A percentile compares a stretch with the other conserved stretches of the same genome.
phyloP scores from a whole-genome alignment of 2,329 filamentous ascomycete genomes.

The Aspergillus nomiae region DNA sequence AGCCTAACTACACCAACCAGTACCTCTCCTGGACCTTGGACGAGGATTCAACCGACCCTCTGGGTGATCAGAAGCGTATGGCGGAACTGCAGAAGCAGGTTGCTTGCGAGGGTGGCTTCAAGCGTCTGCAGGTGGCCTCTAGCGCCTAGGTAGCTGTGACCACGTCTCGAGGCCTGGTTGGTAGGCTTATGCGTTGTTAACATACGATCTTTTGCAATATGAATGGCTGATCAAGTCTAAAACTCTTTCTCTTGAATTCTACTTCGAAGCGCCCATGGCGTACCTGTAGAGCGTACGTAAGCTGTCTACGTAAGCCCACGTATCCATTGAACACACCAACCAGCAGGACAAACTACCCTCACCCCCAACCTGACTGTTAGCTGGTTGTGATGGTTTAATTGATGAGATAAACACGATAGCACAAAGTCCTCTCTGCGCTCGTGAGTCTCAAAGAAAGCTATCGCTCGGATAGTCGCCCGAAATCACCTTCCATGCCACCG shows the following conservation, averaged over 20 bases:
- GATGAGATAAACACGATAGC: background rate
- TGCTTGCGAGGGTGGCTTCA: conserved; percentile 64
- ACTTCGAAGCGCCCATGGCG: background rate
- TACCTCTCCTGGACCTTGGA: conserved; percentile 69
- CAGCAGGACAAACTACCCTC: background rate
- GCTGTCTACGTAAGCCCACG: background rate
- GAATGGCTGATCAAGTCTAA: background rate
- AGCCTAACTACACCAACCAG: conserved; percentile 74
- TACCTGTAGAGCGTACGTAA: background rate
- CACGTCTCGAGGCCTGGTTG: background rate
- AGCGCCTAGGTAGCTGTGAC: conserved; percentile 21
- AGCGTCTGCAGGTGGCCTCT: conserved; percentile 34
- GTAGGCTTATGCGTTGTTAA: background rate
- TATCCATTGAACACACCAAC: background rate
- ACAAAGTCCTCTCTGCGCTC: background rate
- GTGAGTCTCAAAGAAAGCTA: no score
- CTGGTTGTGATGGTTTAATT: background rate
- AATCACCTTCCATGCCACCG: no score
- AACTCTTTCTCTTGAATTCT: background rate
- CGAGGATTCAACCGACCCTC: conserved; percentile 66
- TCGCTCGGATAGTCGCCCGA: no score
- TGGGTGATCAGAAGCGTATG: conserved; percentile 75
- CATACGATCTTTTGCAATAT: background rate
- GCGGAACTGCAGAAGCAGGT: conserved; percentile 68
- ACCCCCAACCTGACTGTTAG: background rate